Evolutionary conservation across 306 rosid genomes (phyloP).

Genomic region (Canavalia gladiata): DNA sequence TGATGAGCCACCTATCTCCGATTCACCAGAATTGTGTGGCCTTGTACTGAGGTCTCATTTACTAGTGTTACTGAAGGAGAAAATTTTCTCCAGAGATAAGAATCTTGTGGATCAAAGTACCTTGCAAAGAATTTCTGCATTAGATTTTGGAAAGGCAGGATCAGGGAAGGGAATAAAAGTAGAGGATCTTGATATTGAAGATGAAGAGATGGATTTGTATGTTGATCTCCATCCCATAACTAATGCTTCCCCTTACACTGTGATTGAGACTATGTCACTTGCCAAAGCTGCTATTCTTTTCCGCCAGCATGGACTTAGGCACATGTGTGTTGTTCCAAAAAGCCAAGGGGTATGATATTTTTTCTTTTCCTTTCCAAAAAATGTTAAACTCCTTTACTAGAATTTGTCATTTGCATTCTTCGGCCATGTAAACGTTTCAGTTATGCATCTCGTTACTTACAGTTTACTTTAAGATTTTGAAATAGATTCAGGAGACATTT

Average conservation of each 20-base stretch:
- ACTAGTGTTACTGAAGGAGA: constrained; percentile 80
- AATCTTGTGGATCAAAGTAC: constrained; percentile 41
- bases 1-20: constrained; percentile 83
- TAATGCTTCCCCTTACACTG: constrained; percentile 85
- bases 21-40: constrained; percentile 78
- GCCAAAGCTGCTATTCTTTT: constrained; percentile 90
- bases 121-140: constrained; percentile 54
- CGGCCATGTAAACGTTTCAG: constrained; percentile 3
- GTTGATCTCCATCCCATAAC: constrained; percentile 86
- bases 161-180: constrained; percentile 84
- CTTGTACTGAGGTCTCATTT: constrained; percentile 88
- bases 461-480: background rate
- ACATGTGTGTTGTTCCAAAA: constrained; percentile 87
- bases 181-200: constrained; percentile 71
- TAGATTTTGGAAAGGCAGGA: constrained; percentile 86
- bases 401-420: constrained; percentile 7
- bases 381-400: background rate
- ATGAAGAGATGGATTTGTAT: constrained; percentile 87
- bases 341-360: constrained; percentile 71
- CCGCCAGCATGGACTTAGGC: constrained; percentile 83
- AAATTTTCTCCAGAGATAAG: constrained; percentile 64
- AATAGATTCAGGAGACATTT: background rate
- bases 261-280: constrained; percentile 89
- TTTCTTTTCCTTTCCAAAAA: constrained; percentile 22
- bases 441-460: background rate